phyloP scores from a whole-genome alignment of 2,329 filamentous ascomycete genomes.

The Cordyceps cicadae region DNA sequence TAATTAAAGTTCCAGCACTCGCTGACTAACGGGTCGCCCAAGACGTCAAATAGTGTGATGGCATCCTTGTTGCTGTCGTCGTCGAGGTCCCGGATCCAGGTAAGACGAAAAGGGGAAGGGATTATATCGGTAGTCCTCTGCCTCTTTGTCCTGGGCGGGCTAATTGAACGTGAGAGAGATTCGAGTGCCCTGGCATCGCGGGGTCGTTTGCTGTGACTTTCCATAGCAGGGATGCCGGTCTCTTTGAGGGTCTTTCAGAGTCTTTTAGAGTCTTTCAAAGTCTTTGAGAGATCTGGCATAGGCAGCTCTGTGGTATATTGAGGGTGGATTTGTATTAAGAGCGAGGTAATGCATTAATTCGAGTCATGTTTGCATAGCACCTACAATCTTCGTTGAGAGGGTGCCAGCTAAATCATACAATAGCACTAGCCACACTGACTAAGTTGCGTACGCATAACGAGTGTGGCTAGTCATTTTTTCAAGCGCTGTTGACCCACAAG shows the following conservation, averaged over 20 bases:
- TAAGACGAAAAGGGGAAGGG: conserved; percentile 63
- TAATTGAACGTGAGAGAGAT: conserved; percentile 34
- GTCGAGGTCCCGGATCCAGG: conserved; percentile 57
- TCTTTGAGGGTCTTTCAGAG: too few species aligned
- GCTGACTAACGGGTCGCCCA: conserved; percentile 65
- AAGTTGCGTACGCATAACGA: neutral
- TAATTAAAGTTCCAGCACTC: conserved; percentile 67
- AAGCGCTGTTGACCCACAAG: neutral
- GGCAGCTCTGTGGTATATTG: too few species aligned
- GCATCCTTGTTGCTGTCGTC: conserved; percentile 54
- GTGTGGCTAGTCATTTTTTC: neutral
- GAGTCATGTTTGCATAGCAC: too few species aligned
- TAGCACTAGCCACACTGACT: neutral
- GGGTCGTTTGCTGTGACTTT: neutral
- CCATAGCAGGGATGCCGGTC: neutral
- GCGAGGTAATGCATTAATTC: neutral
- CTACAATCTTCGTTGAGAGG: neutral
- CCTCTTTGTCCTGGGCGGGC: conserved; percentile 34
- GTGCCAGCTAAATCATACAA: neutral
- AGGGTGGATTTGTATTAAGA: too few species aligned
- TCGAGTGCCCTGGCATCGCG: conserved; percentile 12
- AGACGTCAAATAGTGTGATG: conserved; percentile 56
- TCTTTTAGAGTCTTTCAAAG: too few species aligned
- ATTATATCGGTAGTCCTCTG: conserved; percentile 21
- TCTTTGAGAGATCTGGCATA: too few species aligned